phyloP scores from a whole-genome alignment of 352 stramenopile genomes.

The Globisporangium spinosum region DNA sequence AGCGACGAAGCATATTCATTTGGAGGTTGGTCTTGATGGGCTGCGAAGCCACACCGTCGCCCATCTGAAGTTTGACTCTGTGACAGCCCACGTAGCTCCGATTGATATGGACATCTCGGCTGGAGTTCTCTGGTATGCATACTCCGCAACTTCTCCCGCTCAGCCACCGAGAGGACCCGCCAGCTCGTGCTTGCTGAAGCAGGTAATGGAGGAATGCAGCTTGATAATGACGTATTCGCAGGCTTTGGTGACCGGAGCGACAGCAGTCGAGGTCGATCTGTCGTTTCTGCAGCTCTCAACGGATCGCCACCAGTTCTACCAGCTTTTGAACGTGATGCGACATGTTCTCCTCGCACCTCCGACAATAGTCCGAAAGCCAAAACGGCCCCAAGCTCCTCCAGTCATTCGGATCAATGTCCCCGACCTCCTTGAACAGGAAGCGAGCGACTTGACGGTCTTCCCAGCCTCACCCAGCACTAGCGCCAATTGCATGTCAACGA shows the following conservation, averaged over 20 bases:
- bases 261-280: conserved; percentile 53
- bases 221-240: conserved; percentile 58
- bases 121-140: conserved; percentile 72
- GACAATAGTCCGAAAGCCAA: conserved; percentile 26
- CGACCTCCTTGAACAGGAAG: conserved; percentile 20
- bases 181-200: conserved; percentile 46
- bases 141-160: conserved; percentile 13
- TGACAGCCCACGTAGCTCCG: conserved; percentile 68
- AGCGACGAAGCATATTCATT: conserved; percentile 72
- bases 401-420: conserved; percentile 2
- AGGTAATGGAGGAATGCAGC: conserved; percentile 81
- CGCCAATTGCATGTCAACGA: conserved; percentile 24
- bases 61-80: conserved; percentile 57
- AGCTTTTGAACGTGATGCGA: conserved; percentile 70
- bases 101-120: conserved; percentile 72
- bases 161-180: conserved; percentile 11
- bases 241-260: conserved; percentile 34
- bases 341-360: conserved; percentile 74
- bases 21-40: conserved; percentile 62
- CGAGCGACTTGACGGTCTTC: conserved; percentile 29
- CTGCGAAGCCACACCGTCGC: conserved; percentile 42
- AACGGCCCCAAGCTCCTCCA: conserved; percentile 10
- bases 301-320: conserved; percentile 80
- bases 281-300: conserved; percentile 71
- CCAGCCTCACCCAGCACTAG: conserved; percentile 24